Evolutionary conservation across 805 yeast species (phyloP), one percentile per base, ranked within the genome.

Genomic region (Danielozyma ontarioensis): DNA sequence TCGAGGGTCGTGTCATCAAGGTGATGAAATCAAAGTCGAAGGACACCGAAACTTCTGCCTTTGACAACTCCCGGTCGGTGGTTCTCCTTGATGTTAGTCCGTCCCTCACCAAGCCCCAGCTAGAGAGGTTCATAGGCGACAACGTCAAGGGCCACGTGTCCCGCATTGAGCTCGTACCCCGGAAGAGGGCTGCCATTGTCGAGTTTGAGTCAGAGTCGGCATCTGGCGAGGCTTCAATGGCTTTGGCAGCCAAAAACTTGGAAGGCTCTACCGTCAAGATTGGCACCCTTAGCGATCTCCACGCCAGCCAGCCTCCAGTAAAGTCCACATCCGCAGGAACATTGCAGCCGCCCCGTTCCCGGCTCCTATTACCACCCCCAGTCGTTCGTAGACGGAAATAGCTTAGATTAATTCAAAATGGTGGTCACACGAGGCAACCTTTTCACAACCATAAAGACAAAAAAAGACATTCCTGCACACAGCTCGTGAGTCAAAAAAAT

Each of bases 1-100:
- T 81, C 2, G 64, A 64, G 25, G 78, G 71, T 0, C 54, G 83
- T 27, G 53, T 45, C 0, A 58, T 84, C 2, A 58, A 58, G 10
- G 81, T 80, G 0, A 57, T 65, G 1, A 49, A 71, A 4, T 74
- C 84, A 1, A 67, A 68, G 34, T 55, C 55, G 17, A 67, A 39
- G 19, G 36, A 38, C 11, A 11, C 26, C 26, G 26, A 24, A 5
- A 5, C 13, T 7, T 13, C 8, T 7, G 26, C 5, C 26, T 24
- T 12, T 11, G 26, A 12, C 26, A 7, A 11, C 26, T 12, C n/a
- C 26, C 8, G 5, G 26, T 11, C 7, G 8, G 10, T 19, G 6
- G 22, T 10, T 6, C 22, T 19, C 22, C 6, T 19, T 6, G 10
- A 19, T 6, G 8, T 19, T 19, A 6, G 8, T 19, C 10, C 22